Percentiles rank a stretch among this genome's conserved stretches.
Evolutionary conservation across 208 protist species (phyloP).

Genomic region (Leishmania arabica): DNA sequence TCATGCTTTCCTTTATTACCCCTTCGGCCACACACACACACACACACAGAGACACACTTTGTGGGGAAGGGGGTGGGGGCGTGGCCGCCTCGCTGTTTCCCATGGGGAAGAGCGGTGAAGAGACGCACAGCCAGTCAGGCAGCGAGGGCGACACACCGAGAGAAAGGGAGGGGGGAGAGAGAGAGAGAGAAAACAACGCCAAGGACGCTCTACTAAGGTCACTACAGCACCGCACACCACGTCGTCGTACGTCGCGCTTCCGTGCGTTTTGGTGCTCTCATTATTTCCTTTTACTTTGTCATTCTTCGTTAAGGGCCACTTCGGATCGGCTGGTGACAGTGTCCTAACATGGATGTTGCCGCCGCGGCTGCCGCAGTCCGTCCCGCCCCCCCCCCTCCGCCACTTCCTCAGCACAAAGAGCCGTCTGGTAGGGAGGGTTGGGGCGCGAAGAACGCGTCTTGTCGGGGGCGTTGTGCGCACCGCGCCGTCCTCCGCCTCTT

Average conservation of each 20-base stretch:
- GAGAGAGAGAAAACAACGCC: neutral
- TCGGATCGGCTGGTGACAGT: neutral
- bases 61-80: neutral
- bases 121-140: neutral
- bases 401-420: neutral
- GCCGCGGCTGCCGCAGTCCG: neutral
- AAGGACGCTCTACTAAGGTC: slow-evolving; percentile 5
- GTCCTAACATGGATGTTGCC: neutral
- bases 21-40: neutral
- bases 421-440: neutral
- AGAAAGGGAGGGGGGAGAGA: neutral
- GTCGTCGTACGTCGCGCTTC: no score
- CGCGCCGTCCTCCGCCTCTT: neutral
- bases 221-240: neutral
- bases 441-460: neutral
- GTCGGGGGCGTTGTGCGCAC: neutral
- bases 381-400: neutral
- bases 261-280: neutral
- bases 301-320: neutral
- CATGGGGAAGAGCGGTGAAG: neutral
- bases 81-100: neutral
- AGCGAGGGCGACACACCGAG: neutral
- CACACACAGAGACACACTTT: neutral
- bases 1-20: neutral
- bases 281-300: neutral